These are phyloP conservation scores for Escovopsis weberi DNA, from an alignment of 2,329 filamentous ascomycete genomes.

Conservation along the genomic window DNA sequence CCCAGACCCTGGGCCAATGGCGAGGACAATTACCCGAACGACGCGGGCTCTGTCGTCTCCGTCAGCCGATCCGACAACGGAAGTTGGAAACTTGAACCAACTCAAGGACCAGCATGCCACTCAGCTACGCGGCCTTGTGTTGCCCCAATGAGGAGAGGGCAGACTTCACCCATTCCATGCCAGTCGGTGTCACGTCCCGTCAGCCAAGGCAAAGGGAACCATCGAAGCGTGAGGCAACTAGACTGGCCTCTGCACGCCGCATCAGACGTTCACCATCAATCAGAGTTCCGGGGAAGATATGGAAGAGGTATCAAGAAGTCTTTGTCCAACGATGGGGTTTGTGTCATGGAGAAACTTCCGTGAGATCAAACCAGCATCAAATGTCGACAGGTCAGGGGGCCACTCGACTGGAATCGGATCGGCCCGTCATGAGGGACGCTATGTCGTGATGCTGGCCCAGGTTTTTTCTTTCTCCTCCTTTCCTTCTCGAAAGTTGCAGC, in stretches of 20 bases:
- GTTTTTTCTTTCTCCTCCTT: neutral
- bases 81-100: neutral
- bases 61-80: constrained; percentile 6
- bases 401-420: constrained; percentile 12
- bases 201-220: constrained; percentile 7
- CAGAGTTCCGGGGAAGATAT: neutral
- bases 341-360: neutral
- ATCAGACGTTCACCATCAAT: neutral
- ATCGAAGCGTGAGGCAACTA: neutral
- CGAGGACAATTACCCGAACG: constrained; percentile 15
- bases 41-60: constrained; percentile 7
- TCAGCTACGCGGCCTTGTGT: constrained; percentile 11
- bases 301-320: neutral
- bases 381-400: constrained; percentile 7
- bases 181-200: constrained; percentile 10
- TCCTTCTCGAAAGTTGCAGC: too few relatives aligned
- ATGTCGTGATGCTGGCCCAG: neutral
- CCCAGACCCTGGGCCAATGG: constrained; percentile 13
- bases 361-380: constrained; percentile 4
- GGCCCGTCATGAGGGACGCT: constrained; percentile 11
- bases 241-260: neutral
- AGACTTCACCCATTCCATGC: constrained; percentile 6
- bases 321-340: neutral
- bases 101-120: constrained; percentile 7
- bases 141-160: constrained; percentile 9